Evolutionary conservation across 371 early-diverging fungal genomes (phyloP).

Genomic region (Sporodiniella umbellata): DNA sequence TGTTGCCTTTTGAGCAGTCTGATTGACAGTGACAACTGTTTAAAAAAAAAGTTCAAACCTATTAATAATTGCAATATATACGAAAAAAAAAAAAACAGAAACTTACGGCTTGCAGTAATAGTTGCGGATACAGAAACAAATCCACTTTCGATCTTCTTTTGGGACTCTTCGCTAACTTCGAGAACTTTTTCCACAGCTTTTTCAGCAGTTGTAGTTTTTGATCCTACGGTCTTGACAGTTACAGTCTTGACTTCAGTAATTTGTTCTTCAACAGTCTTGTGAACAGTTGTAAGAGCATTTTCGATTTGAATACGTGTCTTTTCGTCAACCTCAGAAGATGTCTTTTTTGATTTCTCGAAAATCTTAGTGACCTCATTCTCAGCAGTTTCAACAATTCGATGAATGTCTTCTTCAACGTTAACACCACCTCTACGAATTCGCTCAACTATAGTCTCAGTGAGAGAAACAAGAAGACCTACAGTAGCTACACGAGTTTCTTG

Average conservation of each 20-base stretch:
- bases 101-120: conserved; percentile 22
- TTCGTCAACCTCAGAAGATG: conserved; percentile 15
- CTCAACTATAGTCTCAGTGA: conserved; percentile 15
- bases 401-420: conserved; percentile 19
- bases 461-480: conserved; percentile 10
- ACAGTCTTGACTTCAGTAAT: conserved; percentile 20
- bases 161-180: conserved; percentile 13
- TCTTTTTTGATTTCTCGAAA: conserved; percentile 15
- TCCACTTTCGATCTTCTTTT: conserved; percentile 15
- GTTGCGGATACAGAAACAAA: conserved; percentile 17
- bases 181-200: conserved; percentile 12
- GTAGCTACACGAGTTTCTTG: conserved; percentile 23
- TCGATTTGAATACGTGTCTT: conserved; percentile 23
- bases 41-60: neutral
- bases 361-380: conserved; percentile 12
- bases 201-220: conserved; percentile 7
- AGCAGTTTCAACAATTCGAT: conserved; percentile 8
- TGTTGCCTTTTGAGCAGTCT: conserved; percentile 23
- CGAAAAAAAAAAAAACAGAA: neutral
- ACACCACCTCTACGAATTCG: conserved; percentile 20
- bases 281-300: conserved; percentile 14
- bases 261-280: conserved; percentile 24
- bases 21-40: conserved; percentile 10
- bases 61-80: neutral
- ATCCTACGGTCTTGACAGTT: conserved; percentile 11